Evolutionary conservation across 1,284 basidiomycete genomes (phyloP), one percentile per base, ranked within the genome.

Genomic region (Irpex sp.): DNA sequence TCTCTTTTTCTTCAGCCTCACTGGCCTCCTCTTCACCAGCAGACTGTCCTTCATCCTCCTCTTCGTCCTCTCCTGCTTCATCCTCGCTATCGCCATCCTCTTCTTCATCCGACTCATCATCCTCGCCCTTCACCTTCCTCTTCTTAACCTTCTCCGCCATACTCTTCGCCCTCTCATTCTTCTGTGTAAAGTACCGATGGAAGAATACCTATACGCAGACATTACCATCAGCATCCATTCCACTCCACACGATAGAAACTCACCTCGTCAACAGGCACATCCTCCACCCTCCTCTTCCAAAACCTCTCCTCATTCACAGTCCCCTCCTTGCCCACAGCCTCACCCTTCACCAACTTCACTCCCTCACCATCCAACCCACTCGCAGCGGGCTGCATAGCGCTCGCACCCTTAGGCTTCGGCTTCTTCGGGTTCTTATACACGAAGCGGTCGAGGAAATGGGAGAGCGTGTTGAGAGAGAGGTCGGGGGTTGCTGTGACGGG

Each of bases 401-500:
- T 93, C 2, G 88, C 83, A 21, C 95, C 92, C 68, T 90, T 92
- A 3, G 86, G 77, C 54, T 84, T 87, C 0, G 76, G 73, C 77
- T 96, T 94, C 81, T 98, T 99, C 1, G 96, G 92, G 75, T 98
- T 98, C 74, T 96, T 94, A 82, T 96, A 98, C 36, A 98, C 93
- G 77, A 92, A 91, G 31, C 86, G 81, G 68, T 77, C 74, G 56
- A 79, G 70, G 72, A 77, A 75, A 67, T 77, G 94, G 1, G 93
- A 89, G 17, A 98, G 85, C 0, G 96, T 97, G 80, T 98, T 96
- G 63, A 96, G 87, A 8, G 92, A 90, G 60, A 99, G 89, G 74
- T 99, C 96, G 0, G 94, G 85, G 6, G 86, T 90, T 17, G 93
- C 91, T 0, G 92, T 93, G 38, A 98, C 78, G 0, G 87, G 86